These are phyloP conservation scores for Backusella liffmaniae DNA, from an alignment of 192 early-diverging fungal species.

Conservation along the genomic window DNA sequence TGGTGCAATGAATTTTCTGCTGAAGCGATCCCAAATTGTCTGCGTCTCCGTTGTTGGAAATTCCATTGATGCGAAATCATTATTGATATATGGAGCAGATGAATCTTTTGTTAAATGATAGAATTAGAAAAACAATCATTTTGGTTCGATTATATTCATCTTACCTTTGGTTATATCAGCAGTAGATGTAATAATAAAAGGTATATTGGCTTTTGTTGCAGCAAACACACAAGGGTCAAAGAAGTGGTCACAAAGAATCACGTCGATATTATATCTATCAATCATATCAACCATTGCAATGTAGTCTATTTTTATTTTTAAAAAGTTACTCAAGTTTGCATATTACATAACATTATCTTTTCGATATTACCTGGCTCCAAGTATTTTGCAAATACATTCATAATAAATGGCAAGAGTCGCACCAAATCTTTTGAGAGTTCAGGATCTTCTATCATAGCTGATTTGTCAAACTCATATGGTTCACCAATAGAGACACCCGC, in stretches of 20 bases:
- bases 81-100: not conserved
- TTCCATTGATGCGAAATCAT: not conserved
- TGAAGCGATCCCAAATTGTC: not conserved
- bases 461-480: not conserved
- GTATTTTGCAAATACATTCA: not conserved
- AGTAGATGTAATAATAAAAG: conserved; percentile 26
- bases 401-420: not conserved
- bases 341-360: not conserved
- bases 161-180: conserved; percentile 2
- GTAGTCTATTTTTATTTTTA: not conserved
- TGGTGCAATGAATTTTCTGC: not conserved
- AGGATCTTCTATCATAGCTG: not conserved
- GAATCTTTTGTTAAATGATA: not conserved
- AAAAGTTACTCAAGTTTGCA: no score
- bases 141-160: not conserved
- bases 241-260: conserved; percentile 26
- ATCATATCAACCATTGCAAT: not conserved
- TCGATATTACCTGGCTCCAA: not conserved
- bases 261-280: not conserved
- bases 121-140: not conserved
- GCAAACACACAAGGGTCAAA: conserved; percentile 13
- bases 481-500: not conserved
- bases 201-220: conserved; percentile 13
- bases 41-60: not conserved
- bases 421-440: not conserved